Conservation (phyloP, 768 basidiomycete genomes). For the Trichaptum fuscoviolaceum region DNA sequence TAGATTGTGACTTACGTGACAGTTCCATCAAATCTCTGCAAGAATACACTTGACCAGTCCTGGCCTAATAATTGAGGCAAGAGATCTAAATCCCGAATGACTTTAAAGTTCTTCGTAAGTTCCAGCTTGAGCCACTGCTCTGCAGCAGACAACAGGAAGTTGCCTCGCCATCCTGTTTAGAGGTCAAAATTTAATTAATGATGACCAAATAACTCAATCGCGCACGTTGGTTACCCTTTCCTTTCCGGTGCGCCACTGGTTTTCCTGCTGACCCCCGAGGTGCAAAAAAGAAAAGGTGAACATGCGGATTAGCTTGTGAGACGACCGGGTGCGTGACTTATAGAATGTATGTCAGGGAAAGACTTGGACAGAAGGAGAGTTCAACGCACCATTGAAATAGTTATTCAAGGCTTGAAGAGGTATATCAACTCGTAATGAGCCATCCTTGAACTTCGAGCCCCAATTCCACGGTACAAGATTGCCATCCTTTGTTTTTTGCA, state of each 20-base stretch:
- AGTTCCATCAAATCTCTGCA: slow-evolving; percentile 87
- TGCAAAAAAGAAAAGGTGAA: slow-evolving; percentile 94
- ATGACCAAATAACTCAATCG: background rate
- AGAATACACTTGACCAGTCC: slow-evolving; percentile 95
- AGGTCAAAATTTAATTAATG: slow-evolving; percentile 1
- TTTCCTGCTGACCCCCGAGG: slow-evolving; percentile 84
- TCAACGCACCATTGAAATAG: slow-evolving; percentile 71
- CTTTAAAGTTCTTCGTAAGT: slow-evolving; percentile 94
- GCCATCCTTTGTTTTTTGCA: slow-evolving; percentile 85
- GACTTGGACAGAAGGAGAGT: slow-evolving; percentile 3
- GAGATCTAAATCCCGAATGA: slow-evolving; percentile 91
- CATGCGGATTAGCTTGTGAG: slow-evolving; percentile 88
- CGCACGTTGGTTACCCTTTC: slow-evolving; percentile 54
- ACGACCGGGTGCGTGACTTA: slow-evolving; percentile 89
- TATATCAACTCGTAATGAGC: slow-evolving; percentile 91
- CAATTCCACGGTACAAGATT: slow-evolving; percentile 87
- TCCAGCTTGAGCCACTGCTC: slow-evolving; percentile 96
- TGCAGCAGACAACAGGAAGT: slow-evolving; percentile 85
- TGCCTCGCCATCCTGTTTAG: slow-evolving; percentile 82
- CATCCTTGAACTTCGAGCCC: slow-evolving; percentile 92
- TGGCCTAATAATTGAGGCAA: slow-evolving; percentile 89
- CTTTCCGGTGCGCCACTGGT: slow-evolving; percentile 91
- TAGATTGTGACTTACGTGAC: slow-evolving; percentile 58
- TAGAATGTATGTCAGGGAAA: slow-evolving; percentile 9
- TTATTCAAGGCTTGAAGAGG: slow-evolving; percentile 83